Conservation (phyloP, 139 green algal genomes). For the Haematococcus sp. region DNA sequence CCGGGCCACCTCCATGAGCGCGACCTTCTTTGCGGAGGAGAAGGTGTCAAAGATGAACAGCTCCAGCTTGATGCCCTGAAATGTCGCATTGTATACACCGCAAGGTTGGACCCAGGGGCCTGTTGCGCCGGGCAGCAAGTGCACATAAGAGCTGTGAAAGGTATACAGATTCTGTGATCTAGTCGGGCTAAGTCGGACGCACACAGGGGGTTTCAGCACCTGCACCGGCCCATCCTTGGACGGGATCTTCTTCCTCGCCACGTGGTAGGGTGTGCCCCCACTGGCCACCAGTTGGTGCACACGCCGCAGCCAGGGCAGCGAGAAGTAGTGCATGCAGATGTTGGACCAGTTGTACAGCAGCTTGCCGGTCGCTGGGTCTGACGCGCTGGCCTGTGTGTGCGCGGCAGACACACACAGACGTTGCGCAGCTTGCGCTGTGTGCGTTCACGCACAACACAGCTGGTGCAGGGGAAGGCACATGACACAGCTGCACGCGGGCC, state of each 20-base stretch:
- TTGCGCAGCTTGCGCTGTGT: no score
- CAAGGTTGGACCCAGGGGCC: no score
- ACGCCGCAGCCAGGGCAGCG: conserved; percentile 64
- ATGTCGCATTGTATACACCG: conserved; percentile 5
- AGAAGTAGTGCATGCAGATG: conserved; percentile 97
- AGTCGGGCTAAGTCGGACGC: no score
- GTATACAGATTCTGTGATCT: background rate
- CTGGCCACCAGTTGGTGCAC: conserved; percentile 26
- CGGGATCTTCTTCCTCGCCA: conserved; percentile 88
- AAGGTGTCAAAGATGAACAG: conserved; percentile 98
- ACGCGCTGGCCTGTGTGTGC: conserved; percentile 46
- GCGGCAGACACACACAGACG: background rate
- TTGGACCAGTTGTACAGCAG: conserved; percentile 89
- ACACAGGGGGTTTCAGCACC: background rate
- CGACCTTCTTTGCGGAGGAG: conserved; percentile 47
- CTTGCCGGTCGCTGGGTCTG: conserved; percentile 52
- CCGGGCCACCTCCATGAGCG: conserved; percentile 58
- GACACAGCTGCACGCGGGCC: no score
- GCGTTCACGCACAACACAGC: no score
- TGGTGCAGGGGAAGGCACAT: no score
- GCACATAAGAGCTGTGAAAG: background rate
- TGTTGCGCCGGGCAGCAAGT: background rate
- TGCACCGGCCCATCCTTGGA: conserved; percentile 25
- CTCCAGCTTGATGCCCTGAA: conserved; percentile 91
- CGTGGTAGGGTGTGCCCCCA: conserved; percentile 72